Conservation (phyloP, 2,329 filamentous ascomycete genomes). For the Cytospora mali region DNA sequence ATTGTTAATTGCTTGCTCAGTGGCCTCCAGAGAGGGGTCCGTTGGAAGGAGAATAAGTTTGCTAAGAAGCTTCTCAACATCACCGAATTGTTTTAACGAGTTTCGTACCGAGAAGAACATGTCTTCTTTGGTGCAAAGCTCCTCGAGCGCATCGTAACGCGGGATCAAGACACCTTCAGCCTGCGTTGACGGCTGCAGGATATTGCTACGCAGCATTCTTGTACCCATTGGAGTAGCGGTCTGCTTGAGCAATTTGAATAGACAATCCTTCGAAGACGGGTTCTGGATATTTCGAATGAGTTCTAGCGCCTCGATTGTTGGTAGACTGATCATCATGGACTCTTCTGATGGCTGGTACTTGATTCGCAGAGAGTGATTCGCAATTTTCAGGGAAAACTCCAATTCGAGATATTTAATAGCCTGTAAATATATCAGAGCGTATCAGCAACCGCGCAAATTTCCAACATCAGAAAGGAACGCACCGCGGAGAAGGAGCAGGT, state of each 20-base stretch:
- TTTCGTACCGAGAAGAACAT: conserved; percentile 79
- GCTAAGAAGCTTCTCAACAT: conserved; percentile 79
- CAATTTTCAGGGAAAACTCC: conserved; percentile 68
- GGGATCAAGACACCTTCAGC: conserved; percentile 65
- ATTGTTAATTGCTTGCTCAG: conserved; percentile 83
- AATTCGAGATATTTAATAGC: conserved; percentile 80
- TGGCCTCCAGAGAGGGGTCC: conserved; percentile 65
- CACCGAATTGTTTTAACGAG: conserved; percentile 73
- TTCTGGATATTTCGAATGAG: conserved; percentile 85
- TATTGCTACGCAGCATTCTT: conserved; percentile 79
- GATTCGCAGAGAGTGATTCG: conserved; percentile 79
- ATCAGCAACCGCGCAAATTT: rapidly evolving
- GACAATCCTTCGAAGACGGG: conserved; percentile 75
- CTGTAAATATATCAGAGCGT: conserved; percentile 46
- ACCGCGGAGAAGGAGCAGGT: conserved; percentile 86
- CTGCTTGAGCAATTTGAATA: conserved; percentile 84
- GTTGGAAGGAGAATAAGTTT: conserved; percentile 79
- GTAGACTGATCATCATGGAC: conserved; percentile 93
- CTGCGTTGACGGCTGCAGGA: conserved; percentile 83
- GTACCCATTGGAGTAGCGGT: conserved; percentile 88
- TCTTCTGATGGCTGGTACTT: conserved; percentile 87
- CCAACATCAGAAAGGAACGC: neutral
- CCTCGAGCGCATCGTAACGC: conserved; percentile 81
- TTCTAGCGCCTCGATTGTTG: conserved; percentile 84
- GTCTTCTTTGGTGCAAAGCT: conserved; percentile 79